Conservation (phyloP, 164 flowering plant species). For the Litsea cubeba region DNA sequence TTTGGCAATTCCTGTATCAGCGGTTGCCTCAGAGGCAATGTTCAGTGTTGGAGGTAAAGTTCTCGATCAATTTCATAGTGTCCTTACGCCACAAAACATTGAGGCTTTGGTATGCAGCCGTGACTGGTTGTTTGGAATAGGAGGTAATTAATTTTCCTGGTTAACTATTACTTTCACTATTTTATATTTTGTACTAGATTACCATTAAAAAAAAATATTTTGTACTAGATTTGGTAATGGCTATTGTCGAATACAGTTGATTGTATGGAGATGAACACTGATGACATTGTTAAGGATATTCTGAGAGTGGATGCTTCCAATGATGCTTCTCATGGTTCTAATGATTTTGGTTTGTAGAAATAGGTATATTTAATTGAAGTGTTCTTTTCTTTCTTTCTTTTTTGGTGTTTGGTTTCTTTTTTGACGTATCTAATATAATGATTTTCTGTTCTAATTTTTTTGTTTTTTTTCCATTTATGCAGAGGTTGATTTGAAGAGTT, state of each 20-base stretch:
- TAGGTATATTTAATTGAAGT: no score
- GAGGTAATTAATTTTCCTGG: background rate
- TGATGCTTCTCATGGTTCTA: background rate
- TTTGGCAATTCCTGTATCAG: constrained; percentile 8
- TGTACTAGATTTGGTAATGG: background rate
- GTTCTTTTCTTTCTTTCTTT: no score
- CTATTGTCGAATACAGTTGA: no score
- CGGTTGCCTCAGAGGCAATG: background rate
- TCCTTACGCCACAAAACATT: background rate
- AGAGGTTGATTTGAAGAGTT: no score
- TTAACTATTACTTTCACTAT: no score
- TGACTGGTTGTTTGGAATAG: constrained; percentile 7
- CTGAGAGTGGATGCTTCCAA: background rate
- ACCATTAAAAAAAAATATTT: no score
- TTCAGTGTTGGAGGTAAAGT: constrained; percentile 4
- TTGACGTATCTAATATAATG: no score
- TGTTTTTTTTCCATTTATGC: no score
- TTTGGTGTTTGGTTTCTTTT: no score
- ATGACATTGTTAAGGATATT: no score
- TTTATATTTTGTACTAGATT: no score
- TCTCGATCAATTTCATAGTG: constrained; percentile 7
- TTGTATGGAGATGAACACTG: background rate
- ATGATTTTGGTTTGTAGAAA: background rate
- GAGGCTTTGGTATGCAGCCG: constrained; percentile 9
- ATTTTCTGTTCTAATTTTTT: no score